Conservation (phyloP, 2,329 filamentous ascomycete genomes). For the Hypoxylon sp. region DNA sequence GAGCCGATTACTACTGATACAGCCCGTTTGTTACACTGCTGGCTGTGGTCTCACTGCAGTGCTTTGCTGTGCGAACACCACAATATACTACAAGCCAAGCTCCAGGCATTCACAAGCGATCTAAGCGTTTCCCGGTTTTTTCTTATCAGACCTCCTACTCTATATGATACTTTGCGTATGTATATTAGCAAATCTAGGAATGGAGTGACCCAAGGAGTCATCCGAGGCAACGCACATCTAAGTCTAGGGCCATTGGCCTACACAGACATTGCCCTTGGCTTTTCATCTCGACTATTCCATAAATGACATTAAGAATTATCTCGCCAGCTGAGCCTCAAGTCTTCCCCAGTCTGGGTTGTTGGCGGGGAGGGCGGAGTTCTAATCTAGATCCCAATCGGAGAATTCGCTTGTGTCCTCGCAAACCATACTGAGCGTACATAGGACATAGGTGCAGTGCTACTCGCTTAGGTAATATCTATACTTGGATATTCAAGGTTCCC, state of each 20-base stretch:
- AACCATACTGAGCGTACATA: constrained; percentile 16
- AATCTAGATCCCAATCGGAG: constrained; percentile 41
- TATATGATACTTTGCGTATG: constrained; percentile 1
- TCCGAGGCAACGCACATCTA: constrained; percentile 12
- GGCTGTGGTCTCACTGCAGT: constrained; percentile 26
- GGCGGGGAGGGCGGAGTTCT: constrained; percentile 33
- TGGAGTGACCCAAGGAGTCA: constrained; percentile 2
- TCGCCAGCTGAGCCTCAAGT: constrained; percentile 36
- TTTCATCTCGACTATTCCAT: neutral
- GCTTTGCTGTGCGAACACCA: constrained; percentile 26
- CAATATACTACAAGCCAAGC: constrained; percentile 23
- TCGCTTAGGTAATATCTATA: constrained; percentile 39
- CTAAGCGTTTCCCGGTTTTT: constrained; percentile 16
- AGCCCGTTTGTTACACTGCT: constrained; percentile 27
- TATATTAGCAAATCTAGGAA: constrained; percentile 3
- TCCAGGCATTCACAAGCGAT: constrained; percentile 36
- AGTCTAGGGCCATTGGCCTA: constrained; percentile 4
- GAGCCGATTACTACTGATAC: constrained; percentile 35
- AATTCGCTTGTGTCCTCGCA: constrained; percentile 33
- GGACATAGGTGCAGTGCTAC: constrained; percentile 25
- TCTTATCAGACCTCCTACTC: constrained; percentile 16
- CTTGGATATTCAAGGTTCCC: constrained; percentile 23
- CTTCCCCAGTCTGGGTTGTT: constrained; percentile 10
- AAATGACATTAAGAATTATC: constrained; percentile 9
- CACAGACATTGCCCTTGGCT: neutral